Evolutionary conservation across 139 green algal genomes (phyloP), one percentile per base, ranked within the genome.

Genomic region (Chlorokybus atmophyticus): DNA sequence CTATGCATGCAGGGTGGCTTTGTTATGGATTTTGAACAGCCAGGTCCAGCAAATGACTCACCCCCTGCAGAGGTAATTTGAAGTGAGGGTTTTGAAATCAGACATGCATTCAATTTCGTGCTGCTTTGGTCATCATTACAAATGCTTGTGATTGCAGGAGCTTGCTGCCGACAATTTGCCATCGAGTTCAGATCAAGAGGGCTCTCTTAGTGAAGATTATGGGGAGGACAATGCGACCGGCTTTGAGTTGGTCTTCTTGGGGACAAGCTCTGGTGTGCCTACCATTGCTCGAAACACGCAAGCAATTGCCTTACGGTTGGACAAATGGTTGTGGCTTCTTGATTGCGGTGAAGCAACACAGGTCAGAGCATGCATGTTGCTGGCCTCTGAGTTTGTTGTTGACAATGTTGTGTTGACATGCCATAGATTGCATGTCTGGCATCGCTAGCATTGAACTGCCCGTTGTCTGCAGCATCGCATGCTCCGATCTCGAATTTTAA

Each of bases 301-400:
- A 52, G 78, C 74, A 60, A 84, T 87, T 6, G 61, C 76, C 26
- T 50, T 91, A 17, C 60, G 76, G 3, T 39, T 66, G 6, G 53
- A 62, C 4, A 26, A 70, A 1, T 39, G 41, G 42, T 52, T 79
- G 1, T 84, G 74, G 53, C 47, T 96, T 25, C 81, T 96, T 23
- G 88, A 96, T 62, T 85, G 70, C 59, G 89, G 89, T 1, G 89
- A 95, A 70, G 87, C 83, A 49, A 86, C 72, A n/a, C 70, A 79
- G 68, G 67, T 67, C 38, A 44, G 38, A 44, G 14, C 38, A 44
- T 44, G 38, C 14, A 17, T 17, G 38, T 44, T 44, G 14, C 38
- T 44, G 14, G 38, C 14, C 38, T 44, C 38, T 44, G 14, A 17
- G 38, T 23, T 44, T 44, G 38, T 44, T 17, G 14, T 44, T 44